A percentile compares a stretch with the other conserved stretches of the same genome.
Evolutionary conservation across 352 stramenopile species (phyloP).

Genomic region (Pythium guiyangense): DNA sequence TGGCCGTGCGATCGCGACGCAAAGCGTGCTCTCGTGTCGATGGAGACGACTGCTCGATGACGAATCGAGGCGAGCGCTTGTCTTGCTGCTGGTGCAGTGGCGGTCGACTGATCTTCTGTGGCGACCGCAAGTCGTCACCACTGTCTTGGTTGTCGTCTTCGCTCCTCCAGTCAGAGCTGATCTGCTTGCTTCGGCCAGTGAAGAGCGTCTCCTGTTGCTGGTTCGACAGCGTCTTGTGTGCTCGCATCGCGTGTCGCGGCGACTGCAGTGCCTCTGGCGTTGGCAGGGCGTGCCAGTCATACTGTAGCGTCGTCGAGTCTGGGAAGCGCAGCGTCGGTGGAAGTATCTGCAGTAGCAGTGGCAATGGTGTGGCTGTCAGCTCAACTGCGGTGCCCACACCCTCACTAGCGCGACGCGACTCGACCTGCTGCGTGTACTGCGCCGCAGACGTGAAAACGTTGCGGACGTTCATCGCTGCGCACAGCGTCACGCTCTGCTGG

Average conservation of each 20-base stretch:
- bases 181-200: no score
- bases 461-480: conserved; percentile 56
- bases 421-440: conserved; percentile 37
- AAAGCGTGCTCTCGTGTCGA: conserved; percentile 24
- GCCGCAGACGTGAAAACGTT: conserved; percentile 59
- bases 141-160: not conserved
- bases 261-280: not conserved
- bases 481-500: conserved; percentile 51
- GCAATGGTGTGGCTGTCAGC: not conserved
- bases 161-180: no score
- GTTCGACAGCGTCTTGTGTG: conserved; percentile 1
- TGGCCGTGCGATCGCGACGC: conserved; percentile 24
- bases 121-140: not conserved
- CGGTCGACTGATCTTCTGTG: not conserved
- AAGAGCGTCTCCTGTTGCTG: not conserved
- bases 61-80: not conserved
- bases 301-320: conserved; percentile 17
- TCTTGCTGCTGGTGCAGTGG: not conserved
- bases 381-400: not conserved
- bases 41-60: conserved; percentile 8
- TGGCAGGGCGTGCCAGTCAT: conserved; percentile 30
- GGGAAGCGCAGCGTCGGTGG: conserved; percentile 31
- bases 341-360: conserved; percentile 26
- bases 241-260: not conserved
- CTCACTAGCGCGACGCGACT: no score